These are phyloP conservation scores for Podospora sp. DNA, from an alignment of 495 filamentous ascomycete genomes.

Conservation along the genomic window DNA sequence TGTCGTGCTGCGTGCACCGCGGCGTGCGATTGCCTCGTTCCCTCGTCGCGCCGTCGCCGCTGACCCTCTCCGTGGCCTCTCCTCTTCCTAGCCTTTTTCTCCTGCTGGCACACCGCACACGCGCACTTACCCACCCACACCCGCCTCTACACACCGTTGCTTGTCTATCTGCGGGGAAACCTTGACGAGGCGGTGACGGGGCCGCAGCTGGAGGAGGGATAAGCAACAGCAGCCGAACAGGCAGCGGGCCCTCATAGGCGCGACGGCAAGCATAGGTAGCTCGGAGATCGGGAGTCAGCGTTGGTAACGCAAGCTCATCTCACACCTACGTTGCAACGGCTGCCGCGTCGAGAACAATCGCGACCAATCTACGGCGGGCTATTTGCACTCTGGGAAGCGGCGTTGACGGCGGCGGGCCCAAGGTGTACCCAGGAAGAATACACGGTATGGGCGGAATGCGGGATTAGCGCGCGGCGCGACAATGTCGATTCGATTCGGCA, in stretches of 20 bases:
- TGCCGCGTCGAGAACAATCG: background rate
- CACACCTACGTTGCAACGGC: background rate
- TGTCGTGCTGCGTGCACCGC: background rate
- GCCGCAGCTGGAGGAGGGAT: background rate
- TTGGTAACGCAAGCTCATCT: background rate
- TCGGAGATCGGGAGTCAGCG: background rate
- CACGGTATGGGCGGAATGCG: background rate
- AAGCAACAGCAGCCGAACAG: background rate
- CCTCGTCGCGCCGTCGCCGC: background rate
- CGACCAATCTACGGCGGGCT: background rate
- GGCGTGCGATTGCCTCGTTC: background rate
- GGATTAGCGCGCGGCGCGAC: constrained; percentile 16
- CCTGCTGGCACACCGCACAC: background rate
- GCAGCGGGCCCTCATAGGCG: background rate
- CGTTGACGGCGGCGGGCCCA: background rate
- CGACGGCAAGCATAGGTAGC: too few relatives aligned
- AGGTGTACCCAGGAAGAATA: background rate
- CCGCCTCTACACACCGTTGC: constrained; percentile 5
- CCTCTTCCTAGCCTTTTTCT: background rate
- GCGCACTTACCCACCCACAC: background rate
- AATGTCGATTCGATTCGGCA: constrained; percentile 12
- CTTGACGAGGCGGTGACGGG: constrained; percentile 11
- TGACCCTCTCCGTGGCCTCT: background rate
- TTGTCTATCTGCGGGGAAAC: constrained; percentile 7
- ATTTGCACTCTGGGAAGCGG: background rate